Evolutionary conservation across 1,139 yeast species (phyloP).

Genomic region (Magnusiomyces clavatus): DNA sequence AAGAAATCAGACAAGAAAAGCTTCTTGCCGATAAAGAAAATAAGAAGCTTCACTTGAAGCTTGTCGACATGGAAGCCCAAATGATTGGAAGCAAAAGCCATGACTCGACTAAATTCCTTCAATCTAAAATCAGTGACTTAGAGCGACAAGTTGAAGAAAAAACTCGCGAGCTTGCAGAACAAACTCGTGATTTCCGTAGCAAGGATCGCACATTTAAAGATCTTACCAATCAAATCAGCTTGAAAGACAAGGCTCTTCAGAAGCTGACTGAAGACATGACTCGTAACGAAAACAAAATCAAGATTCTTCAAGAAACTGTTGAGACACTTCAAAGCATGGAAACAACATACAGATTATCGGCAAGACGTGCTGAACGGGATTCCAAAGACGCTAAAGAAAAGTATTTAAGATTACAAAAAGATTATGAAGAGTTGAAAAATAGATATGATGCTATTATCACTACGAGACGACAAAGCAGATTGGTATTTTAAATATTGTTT

Average conservation of each 20-base stretch:
- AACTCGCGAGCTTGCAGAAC: constrained; percentile 29
- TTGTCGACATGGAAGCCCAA: constrained; percentile 30
- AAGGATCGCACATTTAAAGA: constrained; percentile 29
- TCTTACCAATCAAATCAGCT: constrained; percentile 23
- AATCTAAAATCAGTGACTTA: constrained; percentile 29
- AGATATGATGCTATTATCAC: constrained; percentile 29
- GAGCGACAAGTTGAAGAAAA: constrained; percentile 35
- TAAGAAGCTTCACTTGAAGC: constrained; percentile 26
- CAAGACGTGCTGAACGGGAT: constrained; percentile 43
- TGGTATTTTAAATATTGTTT: neutral
- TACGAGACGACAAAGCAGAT: constrained; percentile 1
- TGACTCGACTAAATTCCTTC: constrained; percentile 18
- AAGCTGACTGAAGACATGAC: constrained; percentile 28
- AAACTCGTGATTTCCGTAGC: constrained; percentile 28
- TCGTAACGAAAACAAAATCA: constrained; percentile 32
- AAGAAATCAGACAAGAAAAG: constrained; percentile 21
- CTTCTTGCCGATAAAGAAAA: constrained; percentile 26
- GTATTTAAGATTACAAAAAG: constrained; percentile 52
- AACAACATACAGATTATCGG: constrained; percentile 35
- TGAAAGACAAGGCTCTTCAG: constrained; percentile 24
- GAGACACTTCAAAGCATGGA: constrained; percentile 39
- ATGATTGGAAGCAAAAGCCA: constrained; percentile 21
- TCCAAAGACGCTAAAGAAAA: constrained; percentile 47
- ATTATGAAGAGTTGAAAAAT: constrained; percentile 54
- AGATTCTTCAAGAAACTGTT: constrained; percentile 34